These are phyloP conservation scores for Rhizophora apiculata DNA, from an alignment of 345 rosid species.

Conservation along the genomic window DNA sequence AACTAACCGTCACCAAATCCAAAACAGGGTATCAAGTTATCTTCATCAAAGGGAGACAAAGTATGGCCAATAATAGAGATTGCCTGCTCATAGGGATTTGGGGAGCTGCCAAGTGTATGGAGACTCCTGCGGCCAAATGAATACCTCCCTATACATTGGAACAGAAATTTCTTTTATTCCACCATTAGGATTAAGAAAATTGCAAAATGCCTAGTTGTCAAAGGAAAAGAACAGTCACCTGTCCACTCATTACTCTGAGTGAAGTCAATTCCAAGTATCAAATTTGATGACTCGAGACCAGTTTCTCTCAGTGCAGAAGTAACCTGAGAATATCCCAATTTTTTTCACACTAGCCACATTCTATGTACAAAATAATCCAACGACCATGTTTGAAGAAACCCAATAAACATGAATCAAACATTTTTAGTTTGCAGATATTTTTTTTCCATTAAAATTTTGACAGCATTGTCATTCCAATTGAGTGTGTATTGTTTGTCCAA, in stretches of 20 bases:
- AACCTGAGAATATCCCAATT: constrained; percentile 37
- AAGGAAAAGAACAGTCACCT: constrained; percentile 33
- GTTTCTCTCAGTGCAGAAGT: constrained; percentile 61
- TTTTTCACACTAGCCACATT: constrained; percentile 1
- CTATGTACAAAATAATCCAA: neutral
- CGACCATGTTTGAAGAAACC: neutral
- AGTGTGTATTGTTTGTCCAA: too few species aligned
- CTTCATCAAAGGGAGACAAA: constrained; percentile 89
- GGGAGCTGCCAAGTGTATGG: constrained; percentile 58
- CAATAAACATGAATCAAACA: neutral
- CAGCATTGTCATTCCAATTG: too few species aligned
- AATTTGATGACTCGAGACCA: constrained; percentile 77
- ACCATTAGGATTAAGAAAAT: neutral
- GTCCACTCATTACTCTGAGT: constrained; percentile 80
- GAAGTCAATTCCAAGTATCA: constrained; percentile 71
- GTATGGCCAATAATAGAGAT: constrained; percentile 88
- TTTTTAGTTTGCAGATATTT: neutral
- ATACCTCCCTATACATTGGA: constrained; percentile 49
- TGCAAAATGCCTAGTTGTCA: neutral
- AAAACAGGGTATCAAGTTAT: constrained; percentile 90
- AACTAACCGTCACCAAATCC: constrained; percentile 95
- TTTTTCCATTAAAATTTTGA: neutral
- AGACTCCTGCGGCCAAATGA: constrained; percentile 82
- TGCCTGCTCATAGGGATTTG: constrained; percentile 90
- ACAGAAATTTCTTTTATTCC: neutral